A percentile compares a stretch with the other conserved stretches of the same genome.
phyloP scores from a whole-genome alignment of 768 basidiomycete species.

The Tephrocybe sp. region DNA sequence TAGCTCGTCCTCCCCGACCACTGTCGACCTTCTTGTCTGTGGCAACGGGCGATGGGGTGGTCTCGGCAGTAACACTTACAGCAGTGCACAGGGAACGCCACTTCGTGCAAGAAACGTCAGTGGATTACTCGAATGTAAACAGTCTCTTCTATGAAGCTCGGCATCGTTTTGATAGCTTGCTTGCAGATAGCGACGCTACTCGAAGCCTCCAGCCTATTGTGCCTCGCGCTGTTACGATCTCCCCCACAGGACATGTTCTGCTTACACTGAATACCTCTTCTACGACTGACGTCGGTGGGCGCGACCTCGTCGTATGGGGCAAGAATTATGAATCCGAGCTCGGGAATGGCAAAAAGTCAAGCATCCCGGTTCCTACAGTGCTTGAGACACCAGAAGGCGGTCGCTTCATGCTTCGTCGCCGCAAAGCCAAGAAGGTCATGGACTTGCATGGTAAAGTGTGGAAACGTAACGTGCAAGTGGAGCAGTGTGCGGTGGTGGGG shows the following conservation, averaged over 20 bases:
- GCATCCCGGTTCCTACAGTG: slow-evolving; percentile 51
- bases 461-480: slow-evolving; percentile 59
- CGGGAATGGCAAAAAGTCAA: slow-evolving; percentile 70
- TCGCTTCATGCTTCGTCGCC: slow-evolving; percentile 58
- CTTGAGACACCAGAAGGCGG: slow-evolving; percentile 53
- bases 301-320: slow-evolving; percentile 75
- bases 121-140: slow-evolving; percentile 83
- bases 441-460: slow-evolving; percentile 63
- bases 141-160: not conserved
- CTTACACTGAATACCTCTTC: slow-evolving; percentile 66
- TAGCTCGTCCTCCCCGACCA: slow-evolving; percentile 22
- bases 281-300: slow-evolving; percentile 50
- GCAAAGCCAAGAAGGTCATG: slow-evolving; percentile 49
- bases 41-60: slow-evolving; percentile 87
- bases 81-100: slow-evolving; percentile 70
- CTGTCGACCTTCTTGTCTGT: slow-evolving; percentile 61
- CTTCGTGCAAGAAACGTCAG: slow-evolving; percentile 77
- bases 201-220: slow-evolving; percentile 62
- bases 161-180: slow-evolving; percentile 4
- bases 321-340: slow-evolving; percentile 73
- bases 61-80: slow-evolving; percentile 67
- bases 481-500: slow-evolving; percentile 66
- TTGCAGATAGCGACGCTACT: slow-evolving; percentile 63
- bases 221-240: slow-evolving; percentile 64
- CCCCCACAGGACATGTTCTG: slow-evolving; percentile 75